Base-by-base conservation (phyloP, 345 rosid genomes). In the Mangifera indica region DNA sequence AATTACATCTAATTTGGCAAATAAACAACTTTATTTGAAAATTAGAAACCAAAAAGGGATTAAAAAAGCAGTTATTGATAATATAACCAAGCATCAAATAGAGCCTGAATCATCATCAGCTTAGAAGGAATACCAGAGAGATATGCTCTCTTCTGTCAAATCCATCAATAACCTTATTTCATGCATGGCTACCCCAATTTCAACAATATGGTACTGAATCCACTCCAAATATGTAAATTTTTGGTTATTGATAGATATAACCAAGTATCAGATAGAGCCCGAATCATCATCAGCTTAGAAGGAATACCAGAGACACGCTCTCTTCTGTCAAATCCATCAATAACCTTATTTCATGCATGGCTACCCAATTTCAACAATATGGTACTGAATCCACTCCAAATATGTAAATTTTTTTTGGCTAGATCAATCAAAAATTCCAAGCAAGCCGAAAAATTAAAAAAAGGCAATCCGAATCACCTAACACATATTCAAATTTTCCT, bases 331-430 rank as follows among this genome's bases (percentile, higher is more conserved):
- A 48, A 55, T 70, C 48, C 42, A 68, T 59, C 42, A 55, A 61
- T 34, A 21, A 69, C 54, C 3, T 54, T 54, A 17, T 34, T 52
- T 6, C 42, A 6, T 37, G 62, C 40, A 32, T 68, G 60, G 2
- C 56, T 49, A 46, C 29, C 49, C 53, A 46, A 49, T 44, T 67
- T 14, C 54, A 44, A 59, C 54, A 22, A 65, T 48, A 57, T 57
- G 42, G 48, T 51, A 45, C 40, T 63, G 63, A 73, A 73, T 71
- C n/a, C 78, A 62, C 51, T 64, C 69, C 46, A 73, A 54, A 65
- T 15, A 59, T 25, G 61, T 1, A 9, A 29, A 57, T 15, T 15
- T n/a, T n/a, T 3, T 56, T 73, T 46, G 17, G 18, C 25, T 29
- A 46, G 58, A 24, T 48, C 14, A 26, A 61, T 55, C 9, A 63